Percentiles rank a stretch among this genome's conserved stretches.
phyloP scores from a whole-genome alignment of 2,329 filamentous ascomycete genomes.

The Colletotrichum orchidophilum region DNA sequence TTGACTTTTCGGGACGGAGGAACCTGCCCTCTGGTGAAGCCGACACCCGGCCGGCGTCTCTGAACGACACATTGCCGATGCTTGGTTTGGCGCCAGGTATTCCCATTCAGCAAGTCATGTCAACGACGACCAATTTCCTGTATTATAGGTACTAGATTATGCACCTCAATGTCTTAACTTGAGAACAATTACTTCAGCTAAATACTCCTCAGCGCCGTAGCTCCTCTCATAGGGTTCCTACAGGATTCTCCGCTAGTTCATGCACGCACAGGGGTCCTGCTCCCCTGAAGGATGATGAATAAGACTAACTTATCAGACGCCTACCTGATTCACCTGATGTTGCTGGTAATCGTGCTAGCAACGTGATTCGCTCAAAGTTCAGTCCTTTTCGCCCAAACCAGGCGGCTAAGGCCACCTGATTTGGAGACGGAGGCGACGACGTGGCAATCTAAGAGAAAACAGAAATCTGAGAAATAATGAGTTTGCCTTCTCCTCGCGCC shows the following conservation, averaged over 20 bases:
- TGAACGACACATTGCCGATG: conserved; percentile 30
- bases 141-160: conserved; percentile 26
- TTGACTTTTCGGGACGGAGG: conserved; percentile 23
- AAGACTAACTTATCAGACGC: background rate
- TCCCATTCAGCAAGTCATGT: conserved; percentile 29
- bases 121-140: conserved; percentile 7
- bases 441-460: background rate
- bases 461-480: too few relatives aligned
- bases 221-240: background rate
- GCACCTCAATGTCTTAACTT: background rate
- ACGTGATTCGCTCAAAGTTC: background rate
- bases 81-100: conserved; percentile 28
- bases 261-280: background rate
- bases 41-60: background rate
- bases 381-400: too few relatives aligned
- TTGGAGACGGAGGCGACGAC: background rate
- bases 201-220: background rate
- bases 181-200: background rate
- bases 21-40: background rate
- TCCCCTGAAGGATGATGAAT: background rate
- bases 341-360: background rate
- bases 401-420: background rate
- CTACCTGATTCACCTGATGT: background rate
- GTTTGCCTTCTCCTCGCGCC: too few relatives aligned
- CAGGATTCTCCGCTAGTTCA: background rate